Conservation (phyloP, 1,139 yeast species). For the Scheffersomyces segobiensis region DNA sequence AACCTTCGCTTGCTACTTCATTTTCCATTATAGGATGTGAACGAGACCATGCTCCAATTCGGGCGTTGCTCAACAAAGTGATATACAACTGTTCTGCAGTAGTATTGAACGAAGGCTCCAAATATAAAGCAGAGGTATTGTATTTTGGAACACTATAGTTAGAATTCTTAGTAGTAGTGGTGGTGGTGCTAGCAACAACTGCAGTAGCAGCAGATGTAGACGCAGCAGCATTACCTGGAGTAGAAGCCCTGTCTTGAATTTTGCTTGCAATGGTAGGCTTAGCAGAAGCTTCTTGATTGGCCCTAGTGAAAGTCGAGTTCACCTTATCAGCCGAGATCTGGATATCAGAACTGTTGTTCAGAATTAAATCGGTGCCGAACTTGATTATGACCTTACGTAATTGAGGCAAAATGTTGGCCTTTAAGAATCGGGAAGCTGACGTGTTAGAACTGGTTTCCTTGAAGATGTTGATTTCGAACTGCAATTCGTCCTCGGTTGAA, state of each 20-base stretch:
- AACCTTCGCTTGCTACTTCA: constrained; percentile 57
- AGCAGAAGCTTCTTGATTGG: constrained; percentile 47
- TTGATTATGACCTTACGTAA: constrained; percentile 57
- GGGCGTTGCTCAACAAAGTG: constrained; percentile 71
- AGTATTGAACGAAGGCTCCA: constrained; percentile 82
- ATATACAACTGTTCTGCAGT: constrained; percentile 81
- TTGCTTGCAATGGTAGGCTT: constrained; percentile 9
- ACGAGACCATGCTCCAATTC: constrained; percentile 89
- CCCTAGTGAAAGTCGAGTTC: constrained; percentile 64
- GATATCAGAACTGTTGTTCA: constrained; percentile 79
- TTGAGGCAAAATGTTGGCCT: constrained; percentile 65
- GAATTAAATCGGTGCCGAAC: constrained; percentile 78
- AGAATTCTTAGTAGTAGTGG: constrained; percentile 11
- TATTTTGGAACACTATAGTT: constrained; percentile 49
- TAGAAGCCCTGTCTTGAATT: constrained; percentile 4
- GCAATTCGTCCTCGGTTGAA: constrained; percentile 79
- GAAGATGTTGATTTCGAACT: constrained; percentile 71
- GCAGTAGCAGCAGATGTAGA: constrained; percentile 9
- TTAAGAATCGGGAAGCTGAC: constrained; percentile 52
- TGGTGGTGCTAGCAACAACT: constrained; percentile 6
- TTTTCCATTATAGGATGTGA: constrained; percentile 62
- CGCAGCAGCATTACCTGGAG: constrained; percentile 21
- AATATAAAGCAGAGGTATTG: constrained; percentile 76
- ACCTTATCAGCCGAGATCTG: constrained; percentile 71
- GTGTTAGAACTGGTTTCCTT: constrained; percentile 58